Base-by-base conservation (phyloP, 164 flowering plant genomes). In the Vitis rotundifolia region DNA sequence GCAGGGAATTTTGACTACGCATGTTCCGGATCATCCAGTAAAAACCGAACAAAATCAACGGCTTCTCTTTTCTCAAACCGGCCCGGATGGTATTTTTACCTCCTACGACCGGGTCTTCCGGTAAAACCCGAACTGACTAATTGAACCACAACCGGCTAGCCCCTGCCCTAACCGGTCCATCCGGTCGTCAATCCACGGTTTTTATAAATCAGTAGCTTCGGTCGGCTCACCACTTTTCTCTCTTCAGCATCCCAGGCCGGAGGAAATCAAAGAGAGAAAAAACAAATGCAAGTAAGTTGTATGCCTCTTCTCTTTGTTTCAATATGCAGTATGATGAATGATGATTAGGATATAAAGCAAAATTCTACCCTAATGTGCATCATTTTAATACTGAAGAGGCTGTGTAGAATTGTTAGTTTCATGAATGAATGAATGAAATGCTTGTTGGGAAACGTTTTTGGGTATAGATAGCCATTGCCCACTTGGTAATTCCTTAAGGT, bases 101-200 rank as follows among this genome's bases (percentile, higher is more conserved):
- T 16, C 22, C 3, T 60, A 48, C 63, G 64, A 66, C 78, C 70
- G 59, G 63, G 52, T 66, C 63, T 52, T 61, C 67, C 71, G 72
- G 74, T 69, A 73, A 76, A 70, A 29, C 74, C 44, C 51, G 67
- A 53, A 2, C 59, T 47, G 51, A 28, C 6, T 2, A n/a, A 9
- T 5, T 11, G 15, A 37, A 37, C n/a, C 15, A 49, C 2, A 68
- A 70, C 75, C 73, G 67, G 73, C 12, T 67, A 49, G 64, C 72
- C 74, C 59, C 59, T 63, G 57, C 77, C 79, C 82, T 78, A 81
- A 85, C 89, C 87, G 90, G 89, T 83, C 78, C 83, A 68, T 77
- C 84, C 85, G 86, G 88, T 86, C 48, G 54, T 26, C 44, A 59
- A 55, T 61, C 64, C 29, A 14, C 80, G 78, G 78, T 75, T 71